phyloP scores from a whole-genome alignment of 2,329 filamentous ascomycete species.

The Phialophora verrucosa region DNA sequence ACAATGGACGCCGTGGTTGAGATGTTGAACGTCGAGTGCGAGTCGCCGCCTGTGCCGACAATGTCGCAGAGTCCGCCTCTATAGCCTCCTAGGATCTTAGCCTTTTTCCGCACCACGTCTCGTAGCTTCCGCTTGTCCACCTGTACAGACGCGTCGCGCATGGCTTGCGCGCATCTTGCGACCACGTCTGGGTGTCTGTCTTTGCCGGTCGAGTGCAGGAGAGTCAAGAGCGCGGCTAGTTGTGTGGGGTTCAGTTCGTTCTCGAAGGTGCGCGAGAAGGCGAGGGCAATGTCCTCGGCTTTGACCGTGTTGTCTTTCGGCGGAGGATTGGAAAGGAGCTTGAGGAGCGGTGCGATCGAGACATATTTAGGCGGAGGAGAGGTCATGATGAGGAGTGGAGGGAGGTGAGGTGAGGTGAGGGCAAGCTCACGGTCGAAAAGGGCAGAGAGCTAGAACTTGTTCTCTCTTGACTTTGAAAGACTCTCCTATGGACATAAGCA shows the following conservation, averaged over 20 bases:
- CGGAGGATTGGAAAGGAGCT: conserved; percentile 52
- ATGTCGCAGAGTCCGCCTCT: conserved; percentile 89
- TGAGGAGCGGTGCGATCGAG: conserved; percentile 56
- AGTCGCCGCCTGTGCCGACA: conserved; percentile 94
- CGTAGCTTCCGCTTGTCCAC: conserved; percentile 70
- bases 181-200: conserved; percentile 86
- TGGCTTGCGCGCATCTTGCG: conserved; percentile 79
- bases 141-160: conserved; percentile 77
- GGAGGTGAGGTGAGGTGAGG: not conserved
- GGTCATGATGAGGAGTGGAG: conserved; percentile 16
- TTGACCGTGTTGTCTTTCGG: conserved; percentile 61
- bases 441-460: not conserved
- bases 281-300: conserved; percentile 83
- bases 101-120: conserved; percentile 58
- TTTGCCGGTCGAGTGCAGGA: conserved; percentile 86
- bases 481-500: not conserved
- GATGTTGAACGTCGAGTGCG: conserved; percentile 98
- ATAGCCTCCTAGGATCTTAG: conserved; percentile 72
- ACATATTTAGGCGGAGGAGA: conserved; percentile 38
- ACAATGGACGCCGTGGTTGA: conserved; percentile 94
- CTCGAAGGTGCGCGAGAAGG: conserved; percentile 89
- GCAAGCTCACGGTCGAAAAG: no score
- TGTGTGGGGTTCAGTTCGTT: conserved; percentile 88
- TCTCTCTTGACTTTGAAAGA: not conserved
- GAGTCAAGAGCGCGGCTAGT: conserved; percentile 83